Conservation (phyloP, 1,284 basidiomycete genomes). For the Pisolithus thermaeus region DNA sequence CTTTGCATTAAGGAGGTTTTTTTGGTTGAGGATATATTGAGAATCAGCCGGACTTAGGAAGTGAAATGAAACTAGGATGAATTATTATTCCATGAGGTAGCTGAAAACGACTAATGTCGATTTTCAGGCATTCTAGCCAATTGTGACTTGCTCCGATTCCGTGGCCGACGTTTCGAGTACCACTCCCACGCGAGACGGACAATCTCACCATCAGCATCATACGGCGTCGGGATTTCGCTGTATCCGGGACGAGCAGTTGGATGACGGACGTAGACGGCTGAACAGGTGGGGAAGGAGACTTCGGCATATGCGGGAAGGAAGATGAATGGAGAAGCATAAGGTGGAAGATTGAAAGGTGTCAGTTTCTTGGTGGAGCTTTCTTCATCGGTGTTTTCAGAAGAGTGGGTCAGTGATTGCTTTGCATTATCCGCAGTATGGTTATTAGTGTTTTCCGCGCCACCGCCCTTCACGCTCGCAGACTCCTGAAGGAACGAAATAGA, state of each 20-base stretch:
- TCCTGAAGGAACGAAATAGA: slow-evolving; percentile 74
- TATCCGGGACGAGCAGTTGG: slow-evolving; percentile 91
- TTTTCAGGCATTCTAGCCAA: slow-evolving; percentile 69
- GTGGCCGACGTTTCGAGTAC: slow-evolving; percentile 71
- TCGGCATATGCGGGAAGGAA: slow-evolving; percentile 97
- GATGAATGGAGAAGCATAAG: slow-evolving; percentile 85
- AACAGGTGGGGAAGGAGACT: slow-evolving; percentile 87
- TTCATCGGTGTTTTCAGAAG: slow-evolving; percentile 1
- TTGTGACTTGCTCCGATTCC: slow-evolving; percentile 65
- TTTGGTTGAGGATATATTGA: too few species aligned
- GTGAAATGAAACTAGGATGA: not conserved
- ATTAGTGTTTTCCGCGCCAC: not conserved
- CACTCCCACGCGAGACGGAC: slow-evolving; percentile 89
- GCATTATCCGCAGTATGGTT: slow-evolving; percentile 5
- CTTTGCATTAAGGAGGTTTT: too few species aligned
- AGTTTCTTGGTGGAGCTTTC: slow-evolving; percentile 23
- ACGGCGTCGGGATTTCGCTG: slow-evolving; percentile 91
- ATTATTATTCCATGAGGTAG: not conserved
- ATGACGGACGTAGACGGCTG: slow-evolving; percentile 90
- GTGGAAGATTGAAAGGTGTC: slow-evolving; percentile 84
- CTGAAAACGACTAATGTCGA: slow-evolving; percentile 10
- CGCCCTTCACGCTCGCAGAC: slow-evolving; percentile 21
- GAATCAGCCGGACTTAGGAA: not conserved
- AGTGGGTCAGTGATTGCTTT: slow-evolving; percentile 2
- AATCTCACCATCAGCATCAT: slow-evolving; percentile 87